A percentile compares a stretch with the other conserved stretches of the same genome.
phyloP scores from a whole-genome alignment of 75 land plant genomes.

The Cupressus sempervirens region DNA sequence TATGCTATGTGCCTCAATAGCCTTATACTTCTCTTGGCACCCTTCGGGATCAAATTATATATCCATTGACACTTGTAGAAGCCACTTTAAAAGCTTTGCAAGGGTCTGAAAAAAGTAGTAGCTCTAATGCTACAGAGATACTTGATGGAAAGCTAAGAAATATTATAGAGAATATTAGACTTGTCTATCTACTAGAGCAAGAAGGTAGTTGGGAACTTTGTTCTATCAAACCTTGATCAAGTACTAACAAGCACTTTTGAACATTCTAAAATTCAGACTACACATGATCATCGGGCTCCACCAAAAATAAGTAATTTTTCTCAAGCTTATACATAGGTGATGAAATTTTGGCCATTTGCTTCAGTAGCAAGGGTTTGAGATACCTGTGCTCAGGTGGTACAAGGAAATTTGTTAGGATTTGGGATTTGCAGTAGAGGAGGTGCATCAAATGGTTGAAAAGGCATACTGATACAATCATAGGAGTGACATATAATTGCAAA shows the following conservation, averaged over 20 bases:
- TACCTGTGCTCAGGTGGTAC: conserved; percentile 94
- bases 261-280: conserved; percentile 3
- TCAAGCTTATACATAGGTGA: too few relatives aligned
- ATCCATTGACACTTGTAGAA: conserved; percentile 84
- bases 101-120: conserved; percentile 39
- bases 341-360: conserved; percentile 71
- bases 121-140: too few relatives aligned
- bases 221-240: conserved; percentile 38
- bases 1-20: conserved; percentile 89
- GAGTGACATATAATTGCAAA: conserved; percentile 87
- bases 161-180: too few relatives aligned
- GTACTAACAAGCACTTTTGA: not conserved
- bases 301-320: too few relatives aligned
- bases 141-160: too few relatives aligned
- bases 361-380: conserved; percentile 87
- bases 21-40: conserved; percentile 97
- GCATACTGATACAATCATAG: conserved; percentile 83
- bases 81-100: conserved; percentile 50
- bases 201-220: conserved; percentile 96
- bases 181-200: too few relatives aligned
- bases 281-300: not conserved
- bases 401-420: conserved; percentile 83
- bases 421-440: conserved; percentile 92
- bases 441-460: conserved; percentile 96
- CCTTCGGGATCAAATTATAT: conserved; percentile 95